Conservation (phyloP, 2,329 filamentous ascomycete species). For the Cladosporium sp. region DNA sequence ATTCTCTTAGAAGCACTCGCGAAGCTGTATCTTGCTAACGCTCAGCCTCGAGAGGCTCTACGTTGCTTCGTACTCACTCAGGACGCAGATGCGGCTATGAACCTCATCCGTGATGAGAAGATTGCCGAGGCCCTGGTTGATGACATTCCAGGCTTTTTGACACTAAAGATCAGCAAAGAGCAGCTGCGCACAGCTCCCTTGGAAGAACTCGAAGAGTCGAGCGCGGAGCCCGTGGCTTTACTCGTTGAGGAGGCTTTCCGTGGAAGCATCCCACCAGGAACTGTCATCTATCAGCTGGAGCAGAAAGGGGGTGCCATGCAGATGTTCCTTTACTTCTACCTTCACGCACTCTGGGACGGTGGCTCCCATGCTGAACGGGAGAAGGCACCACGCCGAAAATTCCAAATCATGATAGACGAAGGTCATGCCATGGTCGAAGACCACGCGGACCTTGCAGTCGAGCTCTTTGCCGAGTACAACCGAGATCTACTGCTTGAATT, state of each 20-base stretch:
- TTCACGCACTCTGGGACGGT: constrained; percentile 79
- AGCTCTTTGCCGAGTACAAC: constrained; percentile 82
- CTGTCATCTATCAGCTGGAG: constrained; percentile 75
- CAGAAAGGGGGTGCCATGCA: constrained; percentile 55
- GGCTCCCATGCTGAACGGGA: constrained; percentile 27
- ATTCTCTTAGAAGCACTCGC: constrained; percentile 85
- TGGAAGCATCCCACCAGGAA: constrained; percentile 72
- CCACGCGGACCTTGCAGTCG: constrained; percentile 81
- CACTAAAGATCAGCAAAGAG: constrained; percentile 74
- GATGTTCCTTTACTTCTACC: constrained; percentile 87
- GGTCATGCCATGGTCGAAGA: constrained; percentile 68
- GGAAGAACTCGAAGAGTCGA: constrained; percentile 71
- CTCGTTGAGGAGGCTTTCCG: constrained; percentile 89
- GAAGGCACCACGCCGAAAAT: constrained; percentile 23
- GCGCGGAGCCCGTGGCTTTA: constrained; percentile 76
- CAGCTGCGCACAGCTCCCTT: constrained; percentile 62
- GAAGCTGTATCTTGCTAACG: constrained; percentile 76
- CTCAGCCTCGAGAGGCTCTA: constrained; percentile 77
- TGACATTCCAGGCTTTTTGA: constrained; percentile 84
- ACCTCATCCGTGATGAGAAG: constrained; percentile 79
- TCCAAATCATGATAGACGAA: constrained; percentile 42
- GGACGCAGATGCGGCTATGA: constrained; percentile 85
- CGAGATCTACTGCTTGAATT: constrained; percentile 80
- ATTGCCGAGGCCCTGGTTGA: constrained; percentile 85
- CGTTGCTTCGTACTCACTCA: constrained; percentile 86